Evolutionary conservation across 2,329 filamentous ascomycete species (phyloP), one percentile per base, ranked within the genome.

Genomic region (Hypoxylon sp.): DNA sequence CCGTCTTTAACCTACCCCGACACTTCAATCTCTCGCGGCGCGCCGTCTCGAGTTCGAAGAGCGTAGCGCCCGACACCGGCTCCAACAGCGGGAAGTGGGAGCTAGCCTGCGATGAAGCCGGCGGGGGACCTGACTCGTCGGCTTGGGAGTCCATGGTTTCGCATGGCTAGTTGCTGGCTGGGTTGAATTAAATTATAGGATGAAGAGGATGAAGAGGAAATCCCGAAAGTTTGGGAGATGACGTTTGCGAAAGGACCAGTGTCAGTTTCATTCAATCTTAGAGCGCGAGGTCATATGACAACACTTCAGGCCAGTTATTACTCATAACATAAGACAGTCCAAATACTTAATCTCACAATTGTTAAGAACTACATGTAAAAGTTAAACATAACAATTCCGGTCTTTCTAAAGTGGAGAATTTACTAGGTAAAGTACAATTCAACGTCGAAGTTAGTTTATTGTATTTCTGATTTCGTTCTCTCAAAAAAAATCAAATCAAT

Each of bases 1-100:
- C 86, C 0, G 80, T 83, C 28, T 71, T 63, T 30, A 82, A 75
- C 3, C 60, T 64, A 0, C 82, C 82, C 3, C 76, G 71, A 5
- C 62, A 43, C 17, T 60, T 63, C 1, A 79, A 72, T 13, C 59
- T 73, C 57, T 81, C 74, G 21, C 80, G 77, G 1, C 81, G 77
- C 61, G 70, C 67, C 13, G 73, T 68, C 74, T 86, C 84, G 25
- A 75, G 72, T 9, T 75, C 76, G 45, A 80, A 80, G 5, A 87
- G 77, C 2, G 78, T 74, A 3, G 79, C 78, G 14, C 83, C 85
- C 3, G 84, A 79, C 10, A 84, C 75, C 17, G 84, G 86, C 28
- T 81, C 80, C 43, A 81, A 74, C 6, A 80, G 73, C 5, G 72
- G 78, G 75, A 78, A 83, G 75, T 79, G 78, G 3, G 85, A 85